A percentile compares a stretch with the other conserved stretches of the same genome.
phyloP scores from a whole-genome alignment of 257 asterid genomes.

The Schizonepeta tenuifolia region DNA sequence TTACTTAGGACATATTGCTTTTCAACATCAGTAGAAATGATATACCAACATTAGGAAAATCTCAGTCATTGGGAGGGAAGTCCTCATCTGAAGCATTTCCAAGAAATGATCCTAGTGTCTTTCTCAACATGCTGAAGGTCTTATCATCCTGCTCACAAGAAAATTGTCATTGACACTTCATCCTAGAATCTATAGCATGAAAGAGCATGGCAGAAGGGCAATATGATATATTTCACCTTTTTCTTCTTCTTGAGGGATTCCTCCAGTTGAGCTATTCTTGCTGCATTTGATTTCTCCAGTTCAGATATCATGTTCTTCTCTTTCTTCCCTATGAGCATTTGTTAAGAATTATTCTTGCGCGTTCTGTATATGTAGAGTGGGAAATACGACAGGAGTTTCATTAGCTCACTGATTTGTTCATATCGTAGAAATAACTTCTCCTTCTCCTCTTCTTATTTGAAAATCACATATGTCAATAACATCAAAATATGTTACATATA shows the following conservation, averaged over 20 bases:
- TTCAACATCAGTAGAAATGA: slow-evolving; percentile 14
- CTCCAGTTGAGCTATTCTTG: slow-evolving; percentile 76
- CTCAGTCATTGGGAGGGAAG: slow-evolving; percentile 73
- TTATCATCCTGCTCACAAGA: slow-evolving; percentile 75
- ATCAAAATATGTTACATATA: too few species aligned
- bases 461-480: slow-evolving; percentile 59
- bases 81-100: slow-evolving; percentile 93
- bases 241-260: slow-evolving; percentile 93
- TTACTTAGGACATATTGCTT: neutral
- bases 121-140: slow-evolving; percentile 84
- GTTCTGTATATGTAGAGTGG: slow-evolving; percentile 11
- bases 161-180: slow-evolving; percentile 16
- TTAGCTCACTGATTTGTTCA: slow-evolving; percentile 81
- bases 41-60: slow-evolving; percentile 5
- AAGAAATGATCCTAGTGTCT: slow-evolving; percentile 84
- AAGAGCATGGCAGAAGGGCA: slow-evolving; percentile 18
- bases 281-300: slow-evolving; percentile 65
- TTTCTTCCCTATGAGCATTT: slow-evolving; percentile 69
- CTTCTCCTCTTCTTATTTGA: slow-evolving; percentile 90
- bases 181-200: slow-evolving; percentile 9
- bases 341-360: slow-evolving; percentile 2
- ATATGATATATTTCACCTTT: slow-evolving; percentile 54
- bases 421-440: slow-evolving; percentile 63
- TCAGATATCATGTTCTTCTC: slow-evolving; percentile 81
- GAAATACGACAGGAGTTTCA: slow-evolving; percentile 15